phyloP scores from a whole-genome alignment of 148 eudicot species.

The Oxyria digyna region DNA sequence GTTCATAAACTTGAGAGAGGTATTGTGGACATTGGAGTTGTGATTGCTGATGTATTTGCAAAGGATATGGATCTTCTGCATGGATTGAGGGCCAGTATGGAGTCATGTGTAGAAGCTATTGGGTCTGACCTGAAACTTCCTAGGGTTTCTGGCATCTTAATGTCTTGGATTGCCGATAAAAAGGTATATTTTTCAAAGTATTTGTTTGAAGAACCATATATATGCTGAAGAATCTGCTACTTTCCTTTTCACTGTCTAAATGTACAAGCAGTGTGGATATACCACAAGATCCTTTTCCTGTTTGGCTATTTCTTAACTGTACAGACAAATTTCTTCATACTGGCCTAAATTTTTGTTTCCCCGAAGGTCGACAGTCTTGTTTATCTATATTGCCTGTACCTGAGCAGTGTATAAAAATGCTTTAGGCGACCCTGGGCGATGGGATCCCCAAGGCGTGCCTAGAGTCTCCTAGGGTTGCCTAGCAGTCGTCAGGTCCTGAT shows the following conservation, averaged over 20 bases:
- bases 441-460: too few relatives aligned
- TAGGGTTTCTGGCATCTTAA: constrained; percentile 20
- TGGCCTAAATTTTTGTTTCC: too few relatives aligned
- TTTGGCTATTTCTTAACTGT: background rate
- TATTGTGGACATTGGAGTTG: constrained; percentile 28
- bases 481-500: too few relatives aligned
- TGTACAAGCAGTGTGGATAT: background rate
- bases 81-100: constrained; percentile 27
- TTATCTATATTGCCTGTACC: background rate
- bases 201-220: background rate
- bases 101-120: constrained; percentile 30
- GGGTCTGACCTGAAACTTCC: constrained; percentile 20
- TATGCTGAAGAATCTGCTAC: background rate
- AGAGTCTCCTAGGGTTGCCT: too few relatives aligned
- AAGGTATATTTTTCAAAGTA: constrained; percentile 30
- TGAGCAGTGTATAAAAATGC: too few relatives aligned
- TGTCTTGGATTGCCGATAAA: constrained; percentile 21
- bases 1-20: constrained; percentile 33
- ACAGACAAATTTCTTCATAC: too few relatives aligned
- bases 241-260: background rate
- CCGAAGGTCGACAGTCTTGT: background rate
- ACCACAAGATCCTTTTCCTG: background rate
- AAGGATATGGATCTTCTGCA: constrained; percentile 48
- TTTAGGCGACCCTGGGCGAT: too few relatives aligned
- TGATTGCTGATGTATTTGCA: constrained; percentile 34